These are phyloP conservation scores for Epichloe sp. DNA, from an alignment of 2,329 filamentous ascomycete genomes.

Conservation along the genomic window DNA sequence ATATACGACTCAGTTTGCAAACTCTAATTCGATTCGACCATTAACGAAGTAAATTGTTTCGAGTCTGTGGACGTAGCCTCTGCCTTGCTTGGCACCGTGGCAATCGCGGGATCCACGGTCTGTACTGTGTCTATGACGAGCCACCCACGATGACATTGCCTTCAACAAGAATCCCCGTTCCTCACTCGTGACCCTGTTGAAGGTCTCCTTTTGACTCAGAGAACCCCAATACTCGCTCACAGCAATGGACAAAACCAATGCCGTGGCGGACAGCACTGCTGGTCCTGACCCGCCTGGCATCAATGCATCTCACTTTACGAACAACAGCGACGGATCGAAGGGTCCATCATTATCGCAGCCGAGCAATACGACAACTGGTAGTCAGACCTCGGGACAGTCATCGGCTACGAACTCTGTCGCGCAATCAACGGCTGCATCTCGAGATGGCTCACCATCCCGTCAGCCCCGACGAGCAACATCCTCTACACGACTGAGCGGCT, in stretches of 20 bases:
- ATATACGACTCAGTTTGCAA: neutral
- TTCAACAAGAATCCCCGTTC: slow-evolving; percentile 4
- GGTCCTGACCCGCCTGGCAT: slow-evolving; percentile 9
- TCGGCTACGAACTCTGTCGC: slow-evolving; percentile 23
- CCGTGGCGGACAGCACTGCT: slow-evolving; percentile 8
- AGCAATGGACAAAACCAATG: slow-evolving; percentile 23
- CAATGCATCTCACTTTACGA: slow-evolving; percentile 1
- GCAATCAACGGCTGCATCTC: slow-evolving; percentile 25
- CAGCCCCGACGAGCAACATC: slow-evolving; percentile 24
- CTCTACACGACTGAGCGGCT: slow-evolving; percentile 22
- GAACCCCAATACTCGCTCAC: slow-evolving; percentile 14
- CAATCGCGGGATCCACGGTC: slow-evolving; percentile 3
- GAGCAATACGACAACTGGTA: slow-evolving; percentile 12
- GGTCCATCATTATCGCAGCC: slow-evolving; percentile 1
- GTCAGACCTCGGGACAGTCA: slow-evolving; percentile 22
- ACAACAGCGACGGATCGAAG: neutral
- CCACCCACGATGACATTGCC: slow-evolving; percentile 21
- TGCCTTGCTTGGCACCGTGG: slow-evolving; percentile 1
- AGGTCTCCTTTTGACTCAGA: slow-evolving; percentile 16
- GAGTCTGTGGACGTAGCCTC: neutral
- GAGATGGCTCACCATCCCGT: slow-evolving; percentile 36
- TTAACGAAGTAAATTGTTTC: neutral
- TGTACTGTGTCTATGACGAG: slow-evolving; percentile 17
- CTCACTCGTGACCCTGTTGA: slow-evolving; percentile 16
- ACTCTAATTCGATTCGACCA: neutral